phyloP scores from a whole-genome alignment of 2,329 filamentous ascomycete genomes.

The Blumeria graminis region DNA sequence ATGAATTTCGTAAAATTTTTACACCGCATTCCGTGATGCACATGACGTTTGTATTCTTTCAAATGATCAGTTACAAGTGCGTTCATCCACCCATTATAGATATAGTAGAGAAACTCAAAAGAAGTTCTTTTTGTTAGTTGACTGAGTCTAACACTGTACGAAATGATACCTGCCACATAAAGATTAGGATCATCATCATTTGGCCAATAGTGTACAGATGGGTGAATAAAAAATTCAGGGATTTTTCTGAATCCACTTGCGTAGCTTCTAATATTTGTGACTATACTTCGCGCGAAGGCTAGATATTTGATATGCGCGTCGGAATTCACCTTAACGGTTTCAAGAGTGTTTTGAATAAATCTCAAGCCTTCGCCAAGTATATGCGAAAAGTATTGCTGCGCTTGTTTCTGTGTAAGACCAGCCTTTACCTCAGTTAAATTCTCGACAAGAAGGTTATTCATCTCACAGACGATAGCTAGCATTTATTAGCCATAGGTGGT shows the following conservation, averaged over 20 bases:
- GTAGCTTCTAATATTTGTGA: conserved; percentile 10
- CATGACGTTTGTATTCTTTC: conserved; percentile 5
- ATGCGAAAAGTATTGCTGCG: conserved; percentile 5
- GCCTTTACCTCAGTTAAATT: conserved; percentile 3
- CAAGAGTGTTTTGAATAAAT: conserved; percentile 9
- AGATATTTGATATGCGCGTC: conserved; percentile 9
- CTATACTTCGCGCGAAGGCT: conserved; percentile 7
- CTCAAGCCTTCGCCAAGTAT: conserved; percentile 10
- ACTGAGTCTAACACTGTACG: conserved; percentile 10
- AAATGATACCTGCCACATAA: conserved; percentile 11
- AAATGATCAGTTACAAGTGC: conserved; percentile 6
- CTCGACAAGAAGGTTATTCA: conserved; percentile 5
- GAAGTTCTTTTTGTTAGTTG: conserved; percentile 6
- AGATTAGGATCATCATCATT: conserved; percentile 11
- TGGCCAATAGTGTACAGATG: conserved; percentile 12
- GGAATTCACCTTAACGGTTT: conserved; percentile 6
- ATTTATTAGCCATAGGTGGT: background rate
- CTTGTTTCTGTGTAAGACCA: conserved; percentile 5
- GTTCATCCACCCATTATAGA: conserved; percentile 11
- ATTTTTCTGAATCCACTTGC: conserved; percentile 9
- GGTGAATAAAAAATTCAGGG: conserved; percentile 10
- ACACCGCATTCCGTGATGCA: conserved; percentile 8
- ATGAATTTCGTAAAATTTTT: conserved; percentile 10
- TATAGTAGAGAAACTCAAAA: conserved; percentile 12
- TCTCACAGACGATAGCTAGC: conserved; percentile 5